phyloP scores from a whole-genome alignment of 805 yeast genomes.

The Cyberlindnera xishuangbannaensis region DNA sequence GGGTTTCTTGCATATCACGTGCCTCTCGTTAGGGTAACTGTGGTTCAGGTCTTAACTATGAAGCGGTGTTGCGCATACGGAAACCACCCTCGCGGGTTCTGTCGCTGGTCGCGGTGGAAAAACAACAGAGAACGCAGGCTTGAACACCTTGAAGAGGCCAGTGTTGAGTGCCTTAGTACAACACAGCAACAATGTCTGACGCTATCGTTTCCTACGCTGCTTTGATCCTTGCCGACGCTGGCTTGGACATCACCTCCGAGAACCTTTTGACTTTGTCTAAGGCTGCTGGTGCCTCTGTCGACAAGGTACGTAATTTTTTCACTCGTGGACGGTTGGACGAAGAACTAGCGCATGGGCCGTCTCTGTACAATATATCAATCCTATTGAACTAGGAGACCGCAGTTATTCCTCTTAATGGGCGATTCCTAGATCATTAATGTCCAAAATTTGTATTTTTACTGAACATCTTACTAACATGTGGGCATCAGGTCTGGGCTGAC shows the following conservation, averaged over 20 bases:
- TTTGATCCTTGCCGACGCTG: constrained; percentile 96
- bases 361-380: too few relatives aligned
- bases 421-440: too few relatives aligned
- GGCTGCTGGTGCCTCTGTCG: constrained; percentile 77
- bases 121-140: too few relatives aligned
- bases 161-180: too few relatives aligned
- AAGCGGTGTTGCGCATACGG: neutral
- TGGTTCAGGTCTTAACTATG: neutral
- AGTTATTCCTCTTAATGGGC: too few relatives aligned
- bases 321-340: neutral
- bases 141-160: too few relatives aligned
- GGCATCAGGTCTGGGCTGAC: constrained; percentile 69
- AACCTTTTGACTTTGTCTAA: constrained; percentile 66
- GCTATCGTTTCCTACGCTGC: constrained; percentile 97
- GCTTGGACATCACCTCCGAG: constrained; percentile 84
- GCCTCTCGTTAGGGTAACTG: neutral
- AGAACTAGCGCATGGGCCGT: neutral
- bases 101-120: constrained; percentile 2
- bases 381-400: too few relatives aligned
- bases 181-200: constrained; percentile 66
- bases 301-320: constrained; percentile 31
- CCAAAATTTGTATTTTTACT: too few relatives aligned
- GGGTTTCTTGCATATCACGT: neutral
- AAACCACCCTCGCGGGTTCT: too few relatives aligned
- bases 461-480: constrained; percentile 20